Conservation (phyloP, 768 basidiomycete genomes). For the Boletus sp. region DNA sequence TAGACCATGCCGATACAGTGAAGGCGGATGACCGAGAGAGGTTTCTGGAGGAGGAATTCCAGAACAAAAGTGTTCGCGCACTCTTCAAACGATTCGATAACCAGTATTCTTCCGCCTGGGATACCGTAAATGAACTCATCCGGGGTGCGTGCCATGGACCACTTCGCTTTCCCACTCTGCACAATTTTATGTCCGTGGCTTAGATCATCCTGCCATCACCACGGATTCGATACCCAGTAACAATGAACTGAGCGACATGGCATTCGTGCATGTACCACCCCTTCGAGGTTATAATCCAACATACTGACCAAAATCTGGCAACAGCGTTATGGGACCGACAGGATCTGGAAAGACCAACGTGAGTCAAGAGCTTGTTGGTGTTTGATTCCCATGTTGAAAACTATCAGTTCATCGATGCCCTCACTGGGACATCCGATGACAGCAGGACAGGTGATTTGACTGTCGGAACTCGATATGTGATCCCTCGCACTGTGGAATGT, state of each 20-base stretch:
- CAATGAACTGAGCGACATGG: background rate
- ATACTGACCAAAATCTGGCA: background rate
- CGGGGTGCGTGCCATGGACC: background rate
- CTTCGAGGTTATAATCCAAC: background rate
- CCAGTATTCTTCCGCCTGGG: background rate
- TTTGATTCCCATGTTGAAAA: background rate
- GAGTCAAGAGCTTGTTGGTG: background rate
- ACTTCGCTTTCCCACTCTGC: background rate
- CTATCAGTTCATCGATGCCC: slow-evolving; percentile 5
- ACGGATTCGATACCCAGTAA: too few relatives aligned
- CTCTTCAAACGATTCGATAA: slow-evolving; percentile 4
- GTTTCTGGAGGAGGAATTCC: background rate
- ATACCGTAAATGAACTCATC: background rate
- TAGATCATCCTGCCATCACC: background rate
- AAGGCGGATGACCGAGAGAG: slow-evolving; percentile 1
- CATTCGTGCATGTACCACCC: background rate
- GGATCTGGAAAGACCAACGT: slow-evolving; percentile 9
- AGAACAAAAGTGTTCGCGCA: background rate
- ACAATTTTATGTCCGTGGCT: background rate
- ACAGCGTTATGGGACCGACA: background rate
- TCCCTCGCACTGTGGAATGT: background rate
- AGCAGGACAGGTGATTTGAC: background rate
- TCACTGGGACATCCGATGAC: background rate
- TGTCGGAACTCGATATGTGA: background rate
- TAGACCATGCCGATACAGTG: background rate